phyloP scores from a whole-genome alignment of 768 basidiomycete genomes.

The Boletellus ananas region DNA sequence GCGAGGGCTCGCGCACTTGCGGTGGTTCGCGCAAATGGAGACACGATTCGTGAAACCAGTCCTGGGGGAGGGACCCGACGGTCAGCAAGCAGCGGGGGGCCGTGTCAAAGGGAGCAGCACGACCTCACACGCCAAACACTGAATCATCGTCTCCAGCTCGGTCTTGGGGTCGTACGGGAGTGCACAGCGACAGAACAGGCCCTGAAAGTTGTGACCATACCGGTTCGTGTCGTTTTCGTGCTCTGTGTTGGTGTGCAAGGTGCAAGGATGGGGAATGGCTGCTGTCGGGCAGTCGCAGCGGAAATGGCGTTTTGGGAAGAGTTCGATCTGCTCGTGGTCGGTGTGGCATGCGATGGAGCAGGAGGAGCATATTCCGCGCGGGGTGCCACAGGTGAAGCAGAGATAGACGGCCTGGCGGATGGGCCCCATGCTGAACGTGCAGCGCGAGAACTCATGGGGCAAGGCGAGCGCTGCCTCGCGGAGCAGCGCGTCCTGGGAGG shows the following conservation, averaged over 20 bases:
- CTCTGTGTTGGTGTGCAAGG: slow-evolving; percentile 53
- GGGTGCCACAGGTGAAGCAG: slow-evolving; percentile 66
- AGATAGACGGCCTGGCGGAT: slow-evolving; percentile 80
- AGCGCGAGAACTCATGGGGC: slow-evolving; percentile 59
- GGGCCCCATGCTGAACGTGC: slow-evolving; percentile 57
- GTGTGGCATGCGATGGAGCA: slow-evolving; percentile 88
- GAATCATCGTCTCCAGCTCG: slow-evolving; percentile 84
- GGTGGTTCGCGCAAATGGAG: slow-evolving; percentile 73
- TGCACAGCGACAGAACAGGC: slow-evolving; percentile 72
- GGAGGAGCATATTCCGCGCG: slow-evolving; percentile 72
- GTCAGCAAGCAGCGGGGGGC: slow-evolving; percentile 1
- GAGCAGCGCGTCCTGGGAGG: slow-evolving; percentile 28
- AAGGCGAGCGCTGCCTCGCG: slow-evolving; percentile 47
- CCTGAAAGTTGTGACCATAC: slow-evolving; percentile 74
- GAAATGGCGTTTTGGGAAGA: slow-evolving; percentile 82
- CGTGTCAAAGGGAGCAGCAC: background rate
- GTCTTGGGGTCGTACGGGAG: slow-evolving; percentile 65
- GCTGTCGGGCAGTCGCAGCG: slow-evolving; percentile 82
- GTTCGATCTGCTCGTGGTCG: slow-evolving; percentile 80
- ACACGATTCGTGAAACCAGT: slow-evolving; percentile 92
- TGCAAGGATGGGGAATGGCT: slow-evolving; percentile 57
- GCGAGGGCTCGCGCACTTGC: slow-evolving; percentile 40
- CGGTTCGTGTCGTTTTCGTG: slow-evolving; percentile 54
- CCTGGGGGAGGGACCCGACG: slow-evolving; percentile 38
- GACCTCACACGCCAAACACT: slow-evolving; percentile 84